Percentiles rank a stretch among this genome's conserved stretches.
These are phyloP conservation scores for Macrophomina pseudophaseolina DNA, from an alignment of 2,329 filamentous ascomycete genomes.

Conservation along the genomic window DNA sequence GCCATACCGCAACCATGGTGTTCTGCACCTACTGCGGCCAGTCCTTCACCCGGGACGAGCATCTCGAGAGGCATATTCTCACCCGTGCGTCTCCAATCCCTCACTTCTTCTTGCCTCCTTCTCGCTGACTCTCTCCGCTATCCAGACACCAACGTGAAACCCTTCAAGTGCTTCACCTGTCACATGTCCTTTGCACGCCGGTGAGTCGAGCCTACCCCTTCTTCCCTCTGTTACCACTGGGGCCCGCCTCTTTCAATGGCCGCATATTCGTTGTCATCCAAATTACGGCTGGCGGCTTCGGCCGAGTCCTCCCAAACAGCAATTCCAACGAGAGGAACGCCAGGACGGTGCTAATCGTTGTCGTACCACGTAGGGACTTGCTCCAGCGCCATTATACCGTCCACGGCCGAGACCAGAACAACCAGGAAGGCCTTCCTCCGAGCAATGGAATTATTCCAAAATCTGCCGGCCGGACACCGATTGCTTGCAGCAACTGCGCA, in stretches of 20 bases:
- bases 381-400: constrained; percentile 59
- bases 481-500: constrained; percentile 59
- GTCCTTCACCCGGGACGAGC: constrained; percentile 59
- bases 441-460: constrained; percentile 58
- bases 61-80: constrained; percentile 58
- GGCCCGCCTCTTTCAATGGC: constrained; percentile 1
- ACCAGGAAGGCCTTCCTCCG: constrained; percentile 54
- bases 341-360: constrained; percentile 15
- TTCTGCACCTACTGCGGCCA: constrained; percentile 61
- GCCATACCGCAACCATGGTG: constrained; percentile 47
- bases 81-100: constrained; percentile 49
- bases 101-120: not conserved
- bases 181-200: constrained; percentile 60
- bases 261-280: not conserved
- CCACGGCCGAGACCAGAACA: constrained; percentile 56
- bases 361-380: constrained; percentile 48
- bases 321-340: not conserved
- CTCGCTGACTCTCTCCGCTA: constrained; percentile 28
- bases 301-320: not conserved
- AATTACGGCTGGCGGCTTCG: not conserved
- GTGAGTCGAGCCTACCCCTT: constrained; percentile 41
- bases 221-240: not conserved
- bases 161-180: constrained; percentile 60
- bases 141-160: constrained; percentile 60
- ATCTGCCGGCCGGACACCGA: constrained; percentile 57